Percentiles rank a stretch among this genome's conserved stretches.
These are phyloP conservation scores for Brassica napus DNA, from an alignment of 345 rosid genomes.

Conservation along the genomic window Da-Ae NC_063445.1:51695501-51696000, in stretches of 20 bases:
- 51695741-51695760: neutral
- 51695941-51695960: slow-evolving; percentile 63
- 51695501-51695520: too few species aligned
- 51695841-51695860: slow-evolving; percentile 50
- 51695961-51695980: slow-evolving; percentile 71
- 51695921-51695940: slow-evolving; percentile 23
- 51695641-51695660: too few species aligned
- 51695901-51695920: neutral
- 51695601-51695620: too few species aligned
- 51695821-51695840: slow-evolving; percentile 31
- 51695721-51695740: too few species aligned
- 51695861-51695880: slow-evolving; percentile 13
- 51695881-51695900: slow-evolving; percentile 1
- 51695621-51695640: too few species aligned
- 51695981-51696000: slow-evolving; percentile 68
- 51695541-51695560: too few species aligned
- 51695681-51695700: too few species aligned
- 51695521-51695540: too few species aligned
- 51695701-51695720: too few species aligned
- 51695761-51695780: neutral
- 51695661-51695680: too few species aligned
- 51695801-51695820: slow-evolving; percentile 7
- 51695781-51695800: neutral
- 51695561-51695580: too few species aligned
- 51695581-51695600: too few species aligned